phyloP scores from a whole-genome alignment of 1,284 basidiomycete genomes.

The Serendipita sp. region DNA sequence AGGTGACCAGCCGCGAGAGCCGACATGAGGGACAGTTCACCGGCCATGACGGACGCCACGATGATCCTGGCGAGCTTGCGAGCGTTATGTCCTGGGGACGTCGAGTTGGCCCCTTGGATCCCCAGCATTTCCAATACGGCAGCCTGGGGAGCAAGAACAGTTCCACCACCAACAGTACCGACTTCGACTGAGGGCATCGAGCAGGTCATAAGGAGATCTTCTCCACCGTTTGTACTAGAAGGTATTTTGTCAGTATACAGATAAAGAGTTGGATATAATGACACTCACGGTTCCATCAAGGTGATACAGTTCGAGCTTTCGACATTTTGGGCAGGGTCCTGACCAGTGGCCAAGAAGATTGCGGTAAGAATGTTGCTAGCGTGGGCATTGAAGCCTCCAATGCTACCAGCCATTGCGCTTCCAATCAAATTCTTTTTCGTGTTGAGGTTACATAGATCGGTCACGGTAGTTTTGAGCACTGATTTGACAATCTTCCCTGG shows the following conservation, averaged over 20 bases:
- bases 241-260: constrained; percentile 9
- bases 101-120: constrained; percentile 71
- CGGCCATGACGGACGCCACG: constrained; percentile 85
- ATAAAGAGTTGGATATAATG: not conserved
- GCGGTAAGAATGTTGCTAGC: constrained; percentile 96
- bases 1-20: constrained; percentile 87
- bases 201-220: constrained; percentile 83
- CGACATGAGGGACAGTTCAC: constrained; percentile 77
- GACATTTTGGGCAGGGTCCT: constrained; percentile 98
- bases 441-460: constrained; percentile 83
- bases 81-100: constrained; percentile 74
- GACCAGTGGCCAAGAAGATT: constrained; percentile 90
- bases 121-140: constrained; percentile 90
- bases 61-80: constrained; percentile 76
- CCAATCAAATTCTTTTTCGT: constrained; percentile 97
- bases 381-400: constrained; percentile 98
- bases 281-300: constrained; percentile 86
- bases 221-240: constrained; percentile 65
- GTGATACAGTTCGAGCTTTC: constrained; percentile 99
- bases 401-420: constrained; percentile 91
- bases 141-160: constrained; percentile 75
- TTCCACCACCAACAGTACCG: constrained; percentile 93
- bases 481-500: constrained; percentile 78
- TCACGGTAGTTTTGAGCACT: constrained; percentile 93
- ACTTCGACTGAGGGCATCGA: constrained; percentile 96